phyloP scores from a whole-genome alignment of 1,284 basidiomycete genomes.

The Paramarasmius palmivorus region DNA sequence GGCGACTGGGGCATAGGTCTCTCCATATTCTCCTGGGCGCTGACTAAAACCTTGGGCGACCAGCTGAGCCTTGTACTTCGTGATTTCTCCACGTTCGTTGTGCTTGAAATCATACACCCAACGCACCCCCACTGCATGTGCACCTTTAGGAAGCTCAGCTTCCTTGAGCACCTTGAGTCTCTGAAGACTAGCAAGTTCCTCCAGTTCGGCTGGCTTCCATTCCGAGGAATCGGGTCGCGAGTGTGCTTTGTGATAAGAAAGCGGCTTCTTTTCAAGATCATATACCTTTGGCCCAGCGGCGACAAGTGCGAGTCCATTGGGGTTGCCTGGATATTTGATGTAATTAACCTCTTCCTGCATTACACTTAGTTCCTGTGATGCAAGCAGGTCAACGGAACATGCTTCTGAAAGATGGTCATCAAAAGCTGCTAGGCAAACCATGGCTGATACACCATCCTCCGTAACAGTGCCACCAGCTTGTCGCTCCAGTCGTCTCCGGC shows the following conservation, averaged over 20 bases:
- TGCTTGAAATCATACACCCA: constrained; percentile 28
- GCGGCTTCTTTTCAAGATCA: not conserved
- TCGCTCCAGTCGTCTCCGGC: not conserved
- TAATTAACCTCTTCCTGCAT: no score
- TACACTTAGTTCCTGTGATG: no score
- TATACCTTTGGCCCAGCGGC: not conserved
- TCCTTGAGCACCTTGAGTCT: not conserved
- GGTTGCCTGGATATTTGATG: no score
- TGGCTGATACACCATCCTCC: no score
- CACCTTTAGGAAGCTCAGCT: constrained; percentile 11
- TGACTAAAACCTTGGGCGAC: constrained; percentile 21
- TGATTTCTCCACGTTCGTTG: constrained; percentile 12
- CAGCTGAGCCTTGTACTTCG: constrained; percentile 13
- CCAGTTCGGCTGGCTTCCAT: not conserved
- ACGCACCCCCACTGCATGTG: constrained; percentile 9
- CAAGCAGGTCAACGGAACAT: no score
- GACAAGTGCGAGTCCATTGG: not conserved
- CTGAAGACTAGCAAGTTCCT: not conserved
- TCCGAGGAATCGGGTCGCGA: not conserved
- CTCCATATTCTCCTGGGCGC: constrained; percentile 12
- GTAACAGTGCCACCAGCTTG: not conserved
- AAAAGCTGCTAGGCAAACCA: not conserved
- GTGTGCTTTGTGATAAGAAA: not conserved
- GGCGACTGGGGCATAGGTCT: constrained; percentile 18
- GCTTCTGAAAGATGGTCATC: not conserved